Base-by-base conservation (phyloP, 2,329 filamentous ascomycete species). In the Pseudocercospora fijiensis region DNA sequence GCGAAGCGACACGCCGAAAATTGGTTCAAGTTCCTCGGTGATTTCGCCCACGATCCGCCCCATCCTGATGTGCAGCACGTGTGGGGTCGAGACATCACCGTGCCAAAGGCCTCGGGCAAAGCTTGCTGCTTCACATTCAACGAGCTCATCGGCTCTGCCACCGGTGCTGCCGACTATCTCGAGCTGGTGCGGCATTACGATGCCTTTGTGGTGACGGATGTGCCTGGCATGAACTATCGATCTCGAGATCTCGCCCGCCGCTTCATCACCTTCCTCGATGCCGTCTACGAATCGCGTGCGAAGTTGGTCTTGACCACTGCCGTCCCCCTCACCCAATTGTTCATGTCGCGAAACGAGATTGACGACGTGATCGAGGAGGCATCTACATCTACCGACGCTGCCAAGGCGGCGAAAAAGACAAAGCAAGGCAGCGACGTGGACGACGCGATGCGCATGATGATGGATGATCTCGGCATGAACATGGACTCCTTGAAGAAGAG, bases 221-320 rank as follows among this genome's bases (percentile, higher is more conserved):
- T 98, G 1, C 95, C 95, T 0, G 67, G 64, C 41, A 68, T 68
- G 67, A 95, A 89, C 45, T 86, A 92, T 69, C 86, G 87, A 60
- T 87, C 92, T 73, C 87, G 95, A 20, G 95, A 99, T 78, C 84
- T 96, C 43, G 95, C 95, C 0, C 83, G 95, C 11, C 85, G 95
- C 4, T 97, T 99, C 78, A 99, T 99, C 76, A 99, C 94, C 0
- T 97, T 99, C 71, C 91, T 99, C 69, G 95, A 99, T 76, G 94
- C 95, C 5, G 89, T 97, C 4, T 99, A 99, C 75, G 95, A 99
- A 78, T 83, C 84, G 27, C 86, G 94, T 77, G 93, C 92, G n/a
- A 98, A 97, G 79, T 85, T 99, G 7, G 94, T 98, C 16, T 85
- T 99, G 61, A 99, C 95, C 0, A 93, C 91, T 2, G 92, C 88